Evolutionary conservation across 2,329 filamentous ascomycete genomes (phyloP), one percentile per base, ranked within the genome.

Genomic region (Cladosporium sp.): DNA sequence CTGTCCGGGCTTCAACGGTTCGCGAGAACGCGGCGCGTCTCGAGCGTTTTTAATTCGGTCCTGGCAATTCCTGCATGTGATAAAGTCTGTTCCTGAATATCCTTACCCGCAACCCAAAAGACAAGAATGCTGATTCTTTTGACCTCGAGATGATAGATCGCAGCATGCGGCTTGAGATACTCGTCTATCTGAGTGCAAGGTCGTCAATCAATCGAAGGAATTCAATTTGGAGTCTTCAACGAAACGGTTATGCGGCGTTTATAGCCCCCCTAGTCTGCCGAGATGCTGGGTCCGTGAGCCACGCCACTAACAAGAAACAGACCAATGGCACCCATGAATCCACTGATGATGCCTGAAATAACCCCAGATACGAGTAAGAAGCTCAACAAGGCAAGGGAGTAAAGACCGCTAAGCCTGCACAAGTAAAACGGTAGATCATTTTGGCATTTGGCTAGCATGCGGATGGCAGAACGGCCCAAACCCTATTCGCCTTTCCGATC

Each of bases 401-500:
- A 45, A 25, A 45, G 25, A 45, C 20, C 42, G 47, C 47, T 50
- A 50, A 10, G 34, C 47, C 47, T 13, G 28, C 17, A 50, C 36
- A 4, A 36, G 47, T n/a, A 37, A 37, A 19, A 50, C 37, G 47
- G 47, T 19, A 50, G 47, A 50, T 50, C 47, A n/a, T 15, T 32
- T 32, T 32, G 47, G 47, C 32, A n/a, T 37, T 25, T 28, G 24
- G 24, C 28, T 34, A 48, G n/a, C 24, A 34, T 22, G 47, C 47
- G 28, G 45, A 48, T 34, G 28, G 25, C 45, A 37, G 28, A 34
- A 36, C 32, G 47, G 19, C 47, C 47, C n/a, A 12, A 37, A 36
- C 47, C 47, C 47, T 35, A 24, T 50, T 45, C 25, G 42, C 22
- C 42, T 45, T 45, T 28, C 20, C 42, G 42, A 45, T 45, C 42